These are phyloP conservation scores for Dryas alaskensis DNA, from an alignment of 306 rosid genomes.

Conservation along the genomic window DNA sequence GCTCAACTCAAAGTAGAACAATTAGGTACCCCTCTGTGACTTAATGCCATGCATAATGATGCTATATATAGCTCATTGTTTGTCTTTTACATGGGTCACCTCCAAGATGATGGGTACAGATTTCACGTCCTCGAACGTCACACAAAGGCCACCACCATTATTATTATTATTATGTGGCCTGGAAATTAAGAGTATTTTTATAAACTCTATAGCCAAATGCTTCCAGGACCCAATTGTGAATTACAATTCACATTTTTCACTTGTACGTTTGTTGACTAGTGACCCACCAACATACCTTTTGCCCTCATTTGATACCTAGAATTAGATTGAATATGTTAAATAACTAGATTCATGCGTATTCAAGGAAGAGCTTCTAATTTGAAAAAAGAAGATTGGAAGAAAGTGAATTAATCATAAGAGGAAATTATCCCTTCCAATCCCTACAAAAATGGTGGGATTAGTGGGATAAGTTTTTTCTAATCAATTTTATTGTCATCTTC, in stretches of 20 bases:
- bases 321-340: too few species aligned
- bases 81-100: conserved; percentile 2
- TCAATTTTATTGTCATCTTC: too few species aligned
- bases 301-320: too few species aligned
- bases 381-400: too few species aligned
- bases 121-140: conserved; percentile 14
- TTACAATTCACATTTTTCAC: neutral
- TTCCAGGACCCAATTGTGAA: neutral
- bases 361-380: too few species aligned
- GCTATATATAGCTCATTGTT: conserved; percentile 2
- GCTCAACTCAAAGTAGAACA: conserved; percentile 20
- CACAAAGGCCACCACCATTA: neutral
- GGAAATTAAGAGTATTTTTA: neutral
- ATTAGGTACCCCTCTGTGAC: conserved; percentile 6
- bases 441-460: too few species aligned
- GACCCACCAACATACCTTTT: neutral
- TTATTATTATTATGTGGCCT: neutral
- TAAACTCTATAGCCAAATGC: neutral
- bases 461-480: too few species aligned
- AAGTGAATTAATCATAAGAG: too few species aligned
- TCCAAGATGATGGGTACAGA: conserved; percentile 20
- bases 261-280: neutral
- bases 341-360: too few species aligned
- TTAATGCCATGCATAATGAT: conserved; percentile 24
- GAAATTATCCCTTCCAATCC: too few species aligned